Conservation (phyloP, 768 basidiomycete genomes). For the Postia placenta region DNA sequence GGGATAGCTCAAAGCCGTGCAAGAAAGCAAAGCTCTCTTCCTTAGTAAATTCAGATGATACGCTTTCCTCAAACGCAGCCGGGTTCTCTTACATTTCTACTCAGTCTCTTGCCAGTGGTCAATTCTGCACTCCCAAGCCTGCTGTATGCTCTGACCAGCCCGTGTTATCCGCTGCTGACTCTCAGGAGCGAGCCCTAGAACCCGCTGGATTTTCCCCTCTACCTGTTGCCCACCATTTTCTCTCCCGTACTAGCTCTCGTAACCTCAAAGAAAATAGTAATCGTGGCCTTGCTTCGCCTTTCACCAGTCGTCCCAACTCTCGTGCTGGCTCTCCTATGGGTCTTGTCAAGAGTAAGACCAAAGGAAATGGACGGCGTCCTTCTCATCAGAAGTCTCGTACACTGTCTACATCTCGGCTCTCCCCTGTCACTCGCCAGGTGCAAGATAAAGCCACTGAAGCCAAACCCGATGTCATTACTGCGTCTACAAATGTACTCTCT, state of each 20-base stretch:
- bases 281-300: slow-evolving; percentile 36
- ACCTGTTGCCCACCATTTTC: slow-evolving; percentile 28
- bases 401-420: slow-evolving; percentile 29
- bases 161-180: slow-evolving; percentile 12
- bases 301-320: slow-evolving; percentile 39
- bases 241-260: slow-evolving; percentile 34
- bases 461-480: background rate
- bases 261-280: slow-evolving; percentile 34
- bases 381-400: slow-evolving; percentile 33
- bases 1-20: too few species aligned
- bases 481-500: background rate
- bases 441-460: background rate
- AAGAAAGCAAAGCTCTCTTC: too few species aligned
- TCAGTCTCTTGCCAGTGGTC: background rate
- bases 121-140: slow-evolving; percentile 11
- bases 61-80: too few species aligned
- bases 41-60: too few species aligned
- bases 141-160: slow-evolving; percentile 10
- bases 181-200: slow-evolving; percentile 7
- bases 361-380: slow-evolving; percentile 13
- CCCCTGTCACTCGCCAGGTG: too few species aligned
- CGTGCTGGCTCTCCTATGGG: slow-evolving; percentile 30
- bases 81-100: background rate
- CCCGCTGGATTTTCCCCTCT: slow-evolving; percentile 38
- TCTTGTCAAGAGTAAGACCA: slow-evolving; percentile 12